A percentile compares a stretch with the other conserved stretches of the same genome.
phyloP scores from a whole-genome alignment of 768 basidiomycete species.

The Exidia glandulosa region DNA sequence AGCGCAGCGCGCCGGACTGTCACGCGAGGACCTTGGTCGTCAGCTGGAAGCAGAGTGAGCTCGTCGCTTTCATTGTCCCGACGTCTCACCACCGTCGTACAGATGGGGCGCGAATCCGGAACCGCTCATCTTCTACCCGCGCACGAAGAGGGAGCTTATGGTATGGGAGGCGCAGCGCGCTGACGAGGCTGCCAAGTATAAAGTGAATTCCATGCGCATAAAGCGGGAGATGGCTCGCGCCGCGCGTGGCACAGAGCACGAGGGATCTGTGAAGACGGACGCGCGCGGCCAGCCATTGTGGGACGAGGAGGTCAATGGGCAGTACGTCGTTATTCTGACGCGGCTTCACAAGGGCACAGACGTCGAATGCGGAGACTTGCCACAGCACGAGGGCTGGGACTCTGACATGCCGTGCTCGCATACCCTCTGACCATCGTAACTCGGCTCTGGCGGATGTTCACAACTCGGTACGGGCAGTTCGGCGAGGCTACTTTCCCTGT shows the following conservation, averaged over 20 bases:
- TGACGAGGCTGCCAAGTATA: not conserved
- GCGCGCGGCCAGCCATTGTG: not conserved
- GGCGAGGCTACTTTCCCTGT: no score
- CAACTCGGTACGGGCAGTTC: no score
- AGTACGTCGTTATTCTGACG: not conserved
- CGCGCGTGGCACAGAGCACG: no score
- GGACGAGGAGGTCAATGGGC: not conserved
- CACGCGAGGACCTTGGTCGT: not conserved
- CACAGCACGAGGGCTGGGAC: not conserved
- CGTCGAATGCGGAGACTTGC: not conserved
- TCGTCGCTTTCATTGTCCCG: not conserved
- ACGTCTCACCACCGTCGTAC: not conserved
- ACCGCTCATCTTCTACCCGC: not conserved
- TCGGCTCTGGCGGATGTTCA: no score
- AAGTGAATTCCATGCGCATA: not conserved
- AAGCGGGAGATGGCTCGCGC: not conserved
- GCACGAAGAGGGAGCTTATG: not conserved
- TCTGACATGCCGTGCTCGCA: not conserved
- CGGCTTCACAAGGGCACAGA: not conserved
- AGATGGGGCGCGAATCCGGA: not conserved
- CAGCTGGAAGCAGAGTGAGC: not conserved
- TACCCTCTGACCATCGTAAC: not conserved
- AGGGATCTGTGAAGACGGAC: not conserved
- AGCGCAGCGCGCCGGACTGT: not conserved
- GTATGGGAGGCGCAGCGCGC: not conserved